Evolutionary conservation across 139 green algal genomes (phyloP), one percentile per base, ranked within the genome.

Genomic region (Axilococcus clingmanii): DNA sequence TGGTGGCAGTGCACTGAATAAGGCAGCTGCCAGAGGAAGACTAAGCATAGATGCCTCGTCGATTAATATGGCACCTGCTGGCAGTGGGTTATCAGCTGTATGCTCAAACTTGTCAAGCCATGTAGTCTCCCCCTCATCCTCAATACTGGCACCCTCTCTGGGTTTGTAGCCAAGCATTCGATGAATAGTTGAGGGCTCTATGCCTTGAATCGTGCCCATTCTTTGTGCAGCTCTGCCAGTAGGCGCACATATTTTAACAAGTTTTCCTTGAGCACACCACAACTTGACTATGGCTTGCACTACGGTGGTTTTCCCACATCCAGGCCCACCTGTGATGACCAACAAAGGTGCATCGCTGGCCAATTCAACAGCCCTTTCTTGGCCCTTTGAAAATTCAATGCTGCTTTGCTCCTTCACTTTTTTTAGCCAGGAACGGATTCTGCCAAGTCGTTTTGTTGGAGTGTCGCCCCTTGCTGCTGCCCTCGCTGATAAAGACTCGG

Each of bases 31-130:
- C 23, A 94, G 62, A 8, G 69, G 70, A 40, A 87, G 38, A 55
- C 84, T 77, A 55, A 94, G 65, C 84, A 94, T 93, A 27, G 68
- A 82, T 9, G 68, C 68, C 71, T 94, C 85, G 32, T 94, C 85
- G 25, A 94, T 63, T 43, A 91, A 63, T 34, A 91, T 45, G 7
- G 59, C 66, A 53, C 80, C 57, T 8, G 24, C 52, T 7, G 68
- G 29, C 27, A 82, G 57, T 29, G 59, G 57, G 36, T 67, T 72
- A 25, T 25, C 17, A 17, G 25, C 48, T 58, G 35, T 5, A 22
- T 49, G 22, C 14, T 27, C 29, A 29, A 34, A 53, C n/a, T 35
- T 40, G 11, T 35, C 44, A 14, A 34, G 20, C 16, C 20, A 14
- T 51, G 25, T 42, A 19, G 36, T 36, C 2, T 34, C 27, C 19